A percentile compares a stretch with the other conserved stretches of the same genome.
These are phyloP conservation scores for Nannizzia gypsea DNA, from an alignment of 2,329 filamentous ascomycete genomes.

Conservation along the genomic window DNA sequence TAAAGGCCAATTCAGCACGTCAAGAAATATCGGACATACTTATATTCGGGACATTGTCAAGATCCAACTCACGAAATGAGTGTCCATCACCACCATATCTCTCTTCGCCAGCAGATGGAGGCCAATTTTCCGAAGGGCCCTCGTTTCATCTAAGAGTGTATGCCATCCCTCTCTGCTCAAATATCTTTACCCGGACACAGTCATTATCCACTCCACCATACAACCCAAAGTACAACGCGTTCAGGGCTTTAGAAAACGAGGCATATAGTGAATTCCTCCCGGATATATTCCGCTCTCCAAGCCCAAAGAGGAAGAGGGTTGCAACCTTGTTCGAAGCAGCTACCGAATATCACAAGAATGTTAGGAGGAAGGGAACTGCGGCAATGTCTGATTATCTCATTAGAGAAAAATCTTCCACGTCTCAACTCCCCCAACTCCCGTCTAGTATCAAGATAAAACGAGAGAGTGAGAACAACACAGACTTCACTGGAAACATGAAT, in stretches of 20 bases:
- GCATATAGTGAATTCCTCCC: slow-evolving; percentile 28
- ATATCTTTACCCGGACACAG: slow-evolving; percentile 25
- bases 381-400: slow-evolving; percentile 26
- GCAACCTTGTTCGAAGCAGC: slow-evolving; percentile 32
- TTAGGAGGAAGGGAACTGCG: slow-evolving; percentile 31
- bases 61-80: neutral
- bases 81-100: slow-evolving; percentile 27
- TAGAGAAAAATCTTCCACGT: slow-evolving; percentile 27
- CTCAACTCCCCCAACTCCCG: slow-evolving; percentile 10
- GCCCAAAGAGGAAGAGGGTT: slow-evolving; percentile 34
- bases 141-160: slow-evolving; percentile 26
- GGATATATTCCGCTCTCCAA: slow-evolving; percentile 26
- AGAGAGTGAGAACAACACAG: slow-evolving; percentile 20
- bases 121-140: slow-evolving; percentile 9
- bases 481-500: neutral
- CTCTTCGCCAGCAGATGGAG: slow-evolving; percentile 22
- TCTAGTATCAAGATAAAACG: slow-evolving; percentile 26
- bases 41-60: slow-evolving; percentile 28
- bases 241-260: slow-evolving; percentile 10
- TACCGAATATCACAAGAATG: slow-evolving; percentile 30
- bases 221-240: slow-evolving; percentile 13
- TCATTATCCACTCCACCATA: slow-evolving; percentile 24
- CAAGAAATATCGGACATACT: slow-evolving; percentile 26
- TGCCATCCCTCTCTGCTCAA: slow-evolving; percentile 26
- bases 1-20: neutral